phyloP scores from a whole-genome alignment of 495 filamentous ascomycete genomes.

The Physcia stellaris region DNA sequence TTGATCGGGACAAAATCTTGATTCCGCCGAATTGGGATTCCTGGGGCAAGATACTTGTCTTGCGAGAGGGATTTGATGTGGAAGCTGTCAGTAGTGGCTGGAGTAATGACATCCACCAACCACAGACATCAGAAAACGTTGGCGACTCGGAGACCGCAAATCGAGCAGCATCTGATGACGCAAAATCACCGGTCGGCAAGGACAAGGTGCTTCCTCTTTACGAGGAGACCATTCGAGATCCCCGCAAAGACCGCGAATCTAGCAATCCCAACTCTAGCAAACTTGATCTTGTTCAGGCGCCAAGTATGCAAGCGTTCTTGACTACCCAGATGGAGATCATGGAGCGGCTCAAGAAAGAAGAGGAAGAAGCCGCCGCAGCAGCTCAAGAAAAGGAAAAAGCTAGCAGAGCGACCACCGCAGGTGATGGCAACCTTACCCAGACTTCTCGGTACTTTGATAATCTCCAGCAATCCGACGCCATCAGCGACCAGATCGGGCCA shows the following conservation, averaged over 20 bases:
- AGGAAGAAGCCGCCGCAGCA: slow-evolving; percentile 24
- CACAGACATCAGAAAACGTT: background rate
- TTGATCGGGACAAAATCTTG: slow-evolving; percentile 87
- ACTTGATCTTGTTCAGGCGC: slow-evolving; percentile 47
- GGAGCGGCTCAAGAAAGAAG: slow-evolving; percentile 51
- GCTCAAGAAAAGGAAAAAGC: slow-evolving; percentile 33
- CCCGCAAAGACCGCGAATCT: slow-evolving; percentile 24
- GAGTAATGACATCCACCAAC: slow-evolving; percentile 64
- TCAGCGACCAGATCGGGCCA: slow-evolving; percentile 84
- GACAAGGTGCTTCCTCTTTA: slow-evolving; percentile 56
- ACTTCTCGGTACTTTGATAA: slow-evolving; percentile 14
- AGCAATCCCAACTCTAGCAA: slow-evolving; percentile 20
- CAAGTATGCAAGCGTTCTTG: slow-evolving; percentile 72
- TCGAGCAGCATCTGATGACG: slow-evolving; percentile 9
- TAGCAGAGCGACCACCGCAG: slow-evolving; percentile 13
- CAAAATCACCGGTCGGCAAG: slow-evolving; percentile 21
- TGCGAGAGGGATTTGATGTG: slow-evolving; percentile 88
- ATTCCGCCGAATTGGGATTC: slow-evolving; percentile 97
- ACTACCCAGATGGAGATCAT: slow-evolving; percentile 56
- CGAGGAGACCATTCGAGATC: slow-evolving; percentile 65
- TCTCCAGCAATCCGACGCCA: slow-evolving; percentile 36
- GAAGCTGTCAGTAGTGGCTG: slow-evolving; percentile 75
- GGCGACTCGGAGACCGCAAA: slow-evolving; percentile 1
- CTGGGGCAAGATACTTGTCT: slow-evolving; percentile 90
- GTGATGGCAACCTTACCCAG: background rate